Evolutionary conservation across 2,329 filamentous ascomycete species (phyloP), one percentile per base, ranked within the genome.

Genomic region (Emergomyces pasteurianus): DNA sequence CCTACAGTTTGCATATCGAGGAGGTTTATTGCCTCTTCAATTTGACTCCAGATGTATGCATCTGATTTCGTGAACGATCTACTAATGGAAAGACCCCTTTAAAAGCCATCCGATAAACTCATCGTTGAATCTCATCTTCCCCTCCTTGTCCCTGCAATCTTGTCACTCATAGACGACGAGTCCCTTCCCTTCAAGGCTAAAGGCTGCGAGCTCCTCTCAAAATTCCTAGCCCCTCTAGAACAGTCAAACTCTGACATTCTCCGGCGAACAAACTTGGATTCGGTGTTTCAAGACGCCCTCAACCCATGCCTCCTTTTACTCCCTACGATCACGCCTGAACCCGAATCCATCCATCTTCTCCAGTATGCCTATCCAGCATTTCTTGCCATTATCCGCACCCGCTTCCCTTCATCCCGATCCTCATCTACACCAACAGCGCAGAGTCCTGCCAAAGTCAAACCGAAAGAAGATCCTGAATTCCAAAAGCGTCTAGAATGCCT

Each of bases 311-410:
- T 96, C n/a, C 80, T 87, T 8, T 89, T 85, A 67, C 79, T 96
- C 6, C 92, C 92, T 0, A 84, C 81, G 14, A 77, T 95, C 49
- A 96, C 90, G 0, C 85, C 88, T 0, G 87, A 89, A 67, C 70
- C 79, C 0, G 88, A 94, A 60, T 88, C 88, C 3, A 69, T 88
- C 1, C 68, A 70, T 1, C 75, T 96, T 2, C 80, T 96, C 0
- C 69, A 72, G 6, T 78, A 80, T 7, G 84, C 87, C 0, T 95
- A 91, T 65, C 78, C 81, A 8, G 85, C 86, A 1, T 77, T 95
- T 2, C 74, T 88, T 21, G 74, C 76, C 0, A 79, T 96, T 6
- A 71, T 78, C 8, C 67, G 74, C 53, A 73, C 81, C 67, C 63
- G 75, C 62, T 73, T 77, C 26, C 64, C 31, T 53, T 60, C 60